Base-by-base conservation (phyloP, 1,284 basidiomycete species). In the Tilletia horrida region DNA sequence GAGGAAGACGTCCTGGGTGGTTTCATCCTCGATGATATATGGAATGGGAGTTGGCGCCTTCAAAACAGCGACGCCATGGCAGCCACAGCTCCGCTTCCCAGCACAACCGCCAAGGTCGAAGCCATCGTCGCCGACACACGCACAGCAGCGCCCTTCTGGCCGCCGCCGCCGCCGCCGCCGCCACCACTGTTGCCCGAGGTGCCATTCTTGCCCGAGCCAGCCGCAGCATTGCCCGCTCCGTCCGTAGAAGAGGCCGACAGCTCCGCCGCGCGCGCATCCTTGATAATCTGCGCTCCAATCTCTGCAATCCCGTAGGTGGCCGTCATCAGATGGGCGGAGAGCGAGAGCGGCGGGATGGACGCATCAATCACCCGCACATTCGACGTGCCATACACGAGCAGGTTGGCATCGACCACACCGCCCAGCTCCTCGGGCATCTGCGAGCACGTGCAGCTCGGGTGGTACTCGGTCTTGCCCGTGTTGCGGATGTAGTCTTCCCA, bases 351-450 rank as follows among this genome's bases (percentile, higher is more conserved):
- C 11, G 83, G 74, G 61, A 83, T 76, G 0, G 73, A 76, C 21
- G 83, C 79, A 66, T 84, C 84, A 52, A 83, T 76, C 16, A 84
- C 81, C 50, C 83, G 79, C 73, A 91, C 84, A 83, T 90, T 90
- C 78, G 85, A 76, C 3, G 86, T 84, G 42, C 88, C 88, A 80
- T 89, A 88, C 9, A 90, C 88, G 73, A 84, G 83, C 47, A 90
- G 82, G 66, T 86, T 83, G 23, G 86, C 82, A 79, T 87, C 87
- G 57, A 90, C 88, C 59, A 90, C 88, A 72, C 88, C 89, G 59
- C 88, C 89, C 67, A 84, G 79, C 43, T 83, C 82, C 71, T 84
- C 82, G 3, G 88, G 88, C 48, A 89, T 83, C 88, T 89, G 89
- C 2, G 87, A 84, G 71, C 85, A 87, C 23, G 88, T 86, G 69